These are phyloP conservation scores for Inonotus obliquus DNA, from an alignment of 1,284 basidiomycete genomes.

Conservation along the genomic window DNA sequence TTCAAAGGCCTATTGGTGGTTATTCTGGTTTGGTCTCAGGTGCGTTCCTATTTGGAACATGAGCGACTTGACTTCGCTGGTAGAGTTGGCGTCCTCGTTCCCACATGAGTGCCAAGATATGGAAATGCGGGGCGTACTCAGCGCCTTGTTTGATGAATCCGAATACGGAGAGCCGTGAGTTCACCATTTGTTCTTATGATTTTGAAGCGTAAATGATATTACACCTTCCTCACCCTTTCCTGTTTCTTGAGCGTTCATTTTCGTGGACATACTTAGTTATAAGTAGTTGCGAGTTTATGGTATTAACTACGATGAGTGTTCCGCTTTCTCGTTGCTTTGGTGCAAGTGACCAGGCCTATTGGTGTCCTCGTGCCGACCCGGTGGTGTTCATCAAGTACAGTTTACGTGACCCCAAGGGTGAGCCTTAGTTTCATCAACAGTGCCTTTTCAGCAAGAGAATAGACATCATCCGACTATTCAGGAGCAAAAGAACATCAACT, in stretches of 20 bases:
- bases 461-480: no score
- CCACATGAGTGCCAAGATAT: neutral
- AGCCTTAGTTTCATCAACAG: no score
- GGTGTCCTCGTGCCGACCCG: no score
- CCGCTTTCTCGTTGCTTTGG: no score
- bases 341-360: no score
- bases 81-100: neutral
- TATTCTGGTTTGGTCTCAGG: neutral
- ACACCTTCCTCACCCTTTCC: constrained; percentile 17
- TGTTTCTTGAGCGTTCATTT: neutral
- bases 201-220: constrained; percentile 41
- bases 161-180: constrained; percentile 38
- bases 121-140: neutral
- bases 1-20: neutral
- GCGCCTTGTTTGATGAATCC: constrained; percentile 5
- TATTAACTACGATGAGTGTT: no score
- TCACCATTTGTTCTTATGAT: constrained; percentile 38
- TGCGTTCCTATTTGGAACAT: constrained; percentile 18
- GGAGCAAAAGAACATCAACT: no score
- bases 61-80: constrained; percentile 4
- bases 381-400: no score
- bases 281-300: neutral
- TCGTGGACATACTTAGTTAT: neutral
- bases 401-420: no score
- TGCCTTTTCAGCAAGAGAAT: no score